Evolutionary conservation across 495 filamentous ascomycete genomes (phyloP).

Genomic region (Aspergillus campestris): DNA sequence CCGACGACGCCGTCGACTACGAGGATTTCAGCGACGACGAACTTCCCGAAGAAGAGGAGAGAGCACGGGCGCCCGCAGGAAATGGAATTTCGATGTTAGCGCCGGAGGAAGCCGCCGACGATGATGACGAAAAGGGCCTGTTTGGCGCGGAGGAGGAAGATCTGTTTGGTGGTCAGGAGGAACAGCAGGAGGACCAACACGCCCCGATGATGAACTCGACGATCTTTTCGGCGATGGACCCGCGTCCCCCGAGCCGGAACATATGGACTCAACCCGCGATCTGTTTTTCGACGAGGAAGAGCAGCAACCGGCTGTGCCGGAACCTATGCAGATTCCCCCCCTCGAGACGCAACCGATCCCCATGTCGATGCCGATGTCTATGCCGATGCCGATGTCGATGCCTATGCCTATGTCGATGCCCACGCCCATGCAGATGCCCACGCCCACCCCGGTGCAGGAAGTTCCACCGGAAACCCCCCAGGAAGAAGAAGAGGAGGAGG

Average conservation of each 20-base stretch:
- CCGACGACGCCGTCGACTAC: conserved; percentile 75
- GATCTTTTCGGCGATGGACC: conserved; percentile 48
- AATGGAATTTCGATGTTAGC: background rate
- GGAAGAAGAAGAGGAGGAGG: conserved; percentile 27
- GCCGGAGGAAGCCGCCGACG: conserved; percentile 1
- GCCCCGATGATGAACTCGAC: conserved; percentile 35
- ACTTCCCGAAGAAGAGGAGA: conserved; percentile 57
- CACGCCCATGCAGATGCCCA: conserved; percentile 16
- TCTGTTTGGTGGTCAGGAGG: conserved; percentile 33
- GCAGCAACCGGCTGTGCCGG: conserved; percentile 17
- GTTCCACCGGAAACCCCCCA: no score
- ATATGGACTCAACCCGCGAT: conserved; percentile 32
- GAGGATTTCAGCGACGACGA: conserved; percentile 77
- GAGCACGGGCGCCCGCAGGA: conserved; percentile 6
- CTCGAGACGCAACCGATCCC: no score
- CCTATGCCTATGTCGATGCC: conserved; percentile 20
- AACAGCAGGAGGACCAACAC: conserved; percentile 25
- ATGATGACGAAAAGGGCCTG: conserved; percentile 12
- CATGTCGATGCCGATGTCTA: background rate
- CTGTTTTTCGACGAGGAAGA: conserved; percentile 31
- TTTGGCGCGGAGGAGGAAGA: conserved; percentile 13
- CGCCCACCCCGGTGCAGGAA: no score
- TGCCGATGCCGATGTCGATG: conserved; percentile 18
- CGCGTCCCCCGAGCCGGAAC: conserved; percentile 29
- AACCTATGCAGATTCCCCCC: background rate